These are phyloP conservation scores for Boletus subparvulus DNA, from an alignment of 768 basidiomycete species.

Conservation along the genomic window DNA sequence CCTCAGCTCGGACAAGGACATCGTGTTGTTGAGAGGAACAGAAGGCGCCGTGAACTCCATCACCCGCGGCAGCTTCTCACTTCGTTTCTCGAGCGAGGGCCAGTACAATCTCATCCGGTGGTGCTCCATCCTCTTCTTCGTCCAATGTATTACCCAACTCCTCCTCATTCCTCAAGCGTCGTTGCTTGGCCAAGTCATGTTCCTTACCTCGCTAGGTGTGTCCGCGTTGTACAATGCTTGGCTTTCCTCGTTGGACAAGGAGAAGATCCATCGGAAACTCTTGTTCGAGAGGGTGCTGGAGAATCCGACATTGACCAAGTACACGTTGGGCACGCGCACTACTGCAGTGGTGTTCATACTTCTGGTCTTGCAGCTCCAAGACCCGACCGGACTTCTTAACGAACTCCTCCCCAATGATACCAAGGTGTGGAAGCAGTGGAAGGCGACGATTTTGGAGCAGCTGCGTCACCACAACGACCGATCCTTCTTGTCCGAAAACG, in stretches of 20 bases:
- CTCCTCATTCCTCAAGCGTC: slow-evolving; percentile 32
- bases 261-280: slow-evolving; percentile 15
- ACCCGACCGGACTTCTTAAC: slow-evolving; percentile 11
- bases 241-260: slow-evolving; percentile 31
- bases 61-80: slow-evolving; percentile 20
- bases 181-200: slow-evolving; percentile 32
- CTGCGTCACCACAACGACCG: neutral
- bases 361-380: slow-evolving; percentile 7
- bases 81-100: slow-evolving; percentile 17
- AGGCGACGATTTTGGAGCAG: slow-evolving; percentile 4
- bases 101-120: slow-evolving; percentile 16
- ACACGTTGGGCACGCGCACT: slow-evolving; percentile 18
- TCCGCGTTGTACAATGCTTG: slow-evolving; percentile 29
- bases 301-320: slow-evolving; percentile 14
- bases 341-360: slow-evolving; percentile 16
- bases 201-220: slow-evolving; percentile 25
- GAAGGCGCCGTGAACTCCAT: slow-evolving; percentile 31
- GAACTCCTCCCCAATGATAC: slow-evolving; percentile 23
- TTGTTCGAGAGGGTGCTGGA: slow-evolving; percentile 11
- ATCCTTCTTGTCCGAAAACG: neutral
- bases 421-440: slow-evolving; percentile 21
- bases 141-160: slow-evolving; percentile 30
- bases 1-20: slow-evolving; percentile 15
- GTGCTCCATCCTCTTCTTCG: slow-evolving; percentile 22
- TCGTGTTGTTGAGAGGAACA: slow-evolving; percentile 27